Percentiles rank a stretch among this genome's conserved stretches.
These are phyloP conservation scores for Arthrobotrys megalospora DNA, from an alignment of 2,329 filamentous ascomycete genomes.

Conservation along the genomic window DNA sequence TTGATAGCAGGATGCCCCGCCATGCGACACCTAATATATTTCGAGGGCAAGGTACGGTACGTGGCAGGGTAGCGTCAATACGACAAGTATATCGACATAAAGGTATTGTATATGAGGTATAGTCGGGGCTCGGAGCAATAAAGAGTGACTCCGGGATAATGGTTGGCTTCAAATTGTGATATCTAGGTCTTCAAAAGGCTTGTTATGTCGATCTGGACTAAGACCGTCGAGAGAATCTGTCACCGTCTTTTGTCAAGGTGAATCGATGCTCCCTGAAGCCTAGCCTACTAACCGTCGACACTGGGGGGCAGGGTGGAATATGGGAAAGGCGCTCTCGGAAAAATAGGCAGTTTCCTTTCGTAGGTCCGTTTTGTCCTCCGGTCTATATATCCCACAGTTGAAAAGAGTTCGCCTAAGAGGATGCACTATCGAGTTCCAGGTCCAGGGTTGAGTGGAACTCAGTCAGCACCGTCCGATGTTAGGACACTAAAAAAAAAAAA, in stretches of 20 bases:
- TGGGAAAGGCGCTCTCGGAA: conserved; percentile 59
- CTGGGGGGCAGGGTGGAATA: conserved; percentile 26
- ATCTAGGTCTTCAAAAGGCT: conserved; percentile 29
- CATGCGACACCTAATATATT: conserved; percentile 54
- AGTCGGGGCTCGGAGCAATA: conserved; percentile 11
- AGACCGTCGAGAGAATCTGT: conserved; percentile 1
- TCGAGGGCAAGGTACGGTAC: conserved; percentile 15
- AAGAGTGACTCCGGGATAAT: not conserved
- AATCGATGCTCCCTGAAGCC: conserved; percentile 32
- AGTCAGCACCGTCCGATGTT: conserved; percentile 24
- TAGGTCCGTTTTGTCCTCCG: conserved; percentile 56
- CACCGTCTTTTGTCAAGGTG: conserved; percentile 4
- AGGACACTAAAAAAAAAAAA: conserved; percentile 14
- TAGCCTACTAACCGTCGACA: conserved; percentile 16
- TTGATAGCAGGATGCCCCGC: conserved; percentile 46
- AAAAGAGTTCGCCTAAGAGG: conserved; percentile 53
- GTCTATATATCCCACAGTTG: conserved; percentile 55
- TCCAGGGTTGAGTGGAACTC: conserved; percentile 49
- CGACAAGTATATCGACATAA: conserved; percentile 3
- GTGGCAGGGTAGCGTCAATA: conserved; percentile 16
- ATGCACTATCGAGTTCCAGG: conserved; percentile 44
- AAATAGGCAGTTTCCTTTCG: conserved; percentile 47
- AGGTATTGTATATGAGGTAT: conserved; percentile 16
- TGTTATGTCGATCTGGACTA: conserved; percentile 30
- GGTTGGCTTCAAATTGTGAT: conserved; percentile 25